phyloP scores from a whole-genome alignment of 306 rosid genomes.

The Trifolium dubium region DNA sequence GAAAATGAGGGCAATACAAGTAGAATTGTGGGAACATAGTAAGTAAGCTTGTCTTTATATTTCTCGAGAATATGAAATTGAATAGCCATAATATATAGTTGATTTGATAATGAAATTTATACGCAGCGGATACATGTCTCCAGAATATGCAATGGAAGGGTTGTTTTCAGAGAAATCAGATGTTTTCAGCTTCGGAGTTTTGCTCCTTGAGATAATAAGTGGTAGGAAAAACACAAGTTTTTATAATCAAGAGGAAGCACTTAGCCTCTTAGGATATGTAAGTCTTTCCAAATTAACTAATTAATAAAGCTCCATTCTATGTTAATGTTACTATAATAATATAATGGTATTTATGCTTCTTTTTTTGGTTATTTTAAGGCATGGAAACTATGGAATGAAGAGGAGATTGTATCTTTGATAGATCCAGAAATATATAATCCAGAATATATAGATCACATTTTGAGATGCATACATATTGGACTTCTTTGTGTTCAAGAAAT shows the following conservation, averaged over 20 bases:
- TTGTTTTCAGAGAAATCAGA: background rate
- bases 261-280: conserved; percentile 32
- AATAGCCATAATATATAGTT: background rate
- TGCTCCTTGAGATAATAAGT: conserved; percentile 18
- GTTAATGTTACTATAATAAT: too few species aligned
- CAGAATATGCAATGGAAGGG: background rate
- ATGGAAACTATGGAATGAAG: conserved; percentile 47
- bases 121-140: too few species aligned
- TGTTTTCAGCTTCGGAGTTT: conserved; percentile 40
- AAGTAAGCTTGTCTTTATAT: background rate
- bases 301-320: too few species aligned
- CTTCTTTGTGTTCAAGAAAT: conserved; percentile 41
- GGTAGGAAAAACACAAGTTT: conserved; percentile 31
- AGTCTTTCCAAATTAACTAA: background rate
- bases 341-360: background rate
- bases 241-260: background rate
- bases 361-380: conserved; percentile 23
- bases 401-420: background rate
- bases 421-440: conserved; percentile 26
- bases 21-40: conserved; percentile 42
- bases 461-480: conserved; percentile 46
- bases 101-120: conserved; percentile 12
- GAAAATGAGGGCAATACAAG: conserved; percentile 34
- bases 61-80: background rate
- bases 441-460: background rate